Conservation (phyloP, 495 filamentous ascomycete genomes). For the Bryoglossum gracile region DNA sequence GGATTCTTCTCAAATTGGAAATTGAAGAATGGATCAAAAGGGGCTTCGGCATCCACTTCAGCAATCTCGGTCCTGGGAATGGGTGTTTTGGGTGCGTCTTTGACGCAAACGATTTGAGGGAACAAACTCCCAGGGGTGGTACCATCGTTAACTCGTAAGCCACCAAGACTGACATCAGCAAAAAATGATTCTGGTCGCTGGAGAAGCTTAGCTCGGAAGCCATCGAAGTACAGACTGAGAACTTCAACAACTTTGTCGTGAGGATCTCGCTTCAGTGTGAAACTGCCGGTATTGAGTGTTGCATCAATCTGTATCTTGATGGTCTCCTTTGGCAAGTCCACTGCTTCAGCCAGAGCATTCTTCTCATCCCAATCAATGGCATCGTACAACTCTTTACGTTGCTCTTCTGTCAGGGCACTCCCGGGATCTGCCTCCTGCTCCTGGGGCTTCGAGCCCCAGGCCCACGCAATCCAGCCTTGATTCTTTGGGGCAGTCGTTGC, state of each 20-base stretch:
- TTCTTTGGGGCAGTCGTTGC: slow-evolving; percentile 45
- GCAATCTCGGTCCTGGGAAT: slow-evolving; percentile 47
- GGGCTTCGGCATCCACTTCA: slow-evolving; percentile 33
- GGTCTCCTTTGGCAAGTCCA: slow-evolving; percentile 83
- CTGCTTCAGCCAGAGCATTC: slow-evolving; percentile 73
- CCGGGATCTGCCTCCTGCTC: slow-evolving; percentile 60
- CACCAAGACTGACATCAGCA: slow-evolving; percentile 80
- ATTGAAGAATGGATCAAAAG: slow-evolving; percentile 80
- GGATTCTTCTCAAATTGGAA: slow-evolving; percentile 91
- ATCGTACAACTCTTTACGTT: slow-evolving; percentile 92
- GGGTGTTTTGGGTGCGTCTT: slow-evolving; percentile 61
- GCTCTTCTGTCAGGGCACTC: slow-evolving; percentile 83
- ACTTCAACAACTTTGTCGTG: slow-evolving; percentile 73
- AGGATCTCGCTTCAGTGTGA: slow-evolving; percentile 83
- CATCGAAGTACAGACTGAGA: slow-evolving; percentile 84
- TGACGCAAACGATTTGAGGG: slow-evolving; percentile 90
- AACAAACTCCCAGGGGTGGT: slow-evolving; percentile 85
- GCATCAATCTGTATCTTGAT: slow-evolving; percentile 89
- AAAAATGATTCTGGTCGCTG: slow-evolving; percentile 87
- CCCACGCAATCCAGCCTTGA: slow-evolving; percentile 77
- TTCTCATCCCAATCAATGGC: slow-evolving; percentile 99
- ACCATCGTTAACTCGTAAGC: slow-evolving; percentile 89
- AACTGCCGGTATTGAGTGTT: slow-evolving; percentile 83
- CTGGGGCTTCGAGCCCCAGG: slow-evolving; percentile 70
- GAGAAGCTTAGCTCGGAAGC: slow-evolving; percentile 80